Conservation (phyloP, 768 basidiomycete species). For the Amanita rubescens region DNA sequence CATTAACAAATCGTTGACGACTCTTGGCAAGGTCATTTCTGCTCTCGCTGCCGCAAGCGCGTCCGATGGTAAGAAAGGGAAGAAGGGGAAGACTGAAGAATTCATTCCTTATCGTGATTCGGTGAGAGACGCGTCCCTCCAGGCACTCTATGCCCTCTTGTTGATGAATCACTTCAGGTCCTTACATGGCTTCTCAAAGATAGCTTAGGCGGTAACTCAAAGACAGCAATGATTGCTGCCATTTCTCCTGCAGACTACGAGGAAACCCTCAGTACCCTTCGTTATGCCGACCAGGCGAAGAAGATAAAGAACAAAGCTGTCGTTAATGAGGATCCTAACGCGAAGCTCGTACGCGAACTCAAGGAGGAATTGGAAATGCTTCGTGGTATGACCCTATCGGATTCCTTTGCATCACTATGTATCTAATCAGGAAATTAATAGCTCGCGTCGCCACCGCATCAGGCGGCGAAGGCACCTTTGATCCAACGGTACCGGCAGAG, state of each 20-base stretch:
- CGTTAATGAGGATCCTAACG: conserved; percentile 99
- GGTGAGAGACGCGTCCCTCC: conserved; percentile 36
- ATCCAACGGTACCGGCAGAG: conserved; percentile 85
- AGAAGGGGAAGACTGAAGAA: conserved; percentile 85
- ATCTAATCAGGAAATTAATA: conserved; percentile 20
- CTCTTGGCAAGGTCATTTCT: conserved; percentile 96
- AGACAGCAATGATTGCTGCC: conserved; percentile 99
- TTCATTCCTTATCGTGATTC: conserved; percentile 98
- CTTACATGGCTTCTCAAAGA: conserved; percentile 98
- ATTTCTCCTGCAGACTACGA: conserved; percentile 99
- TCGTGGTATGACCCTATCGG: conserved; percentile 49
- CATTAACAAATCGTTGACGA: conserved; percentile 98
- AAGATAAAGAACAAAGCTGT: conserved; percentile 99
- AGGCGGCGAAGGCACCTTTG: conserved; percentile 67
- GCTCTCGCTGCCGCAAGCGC: conserved; percentile 71
- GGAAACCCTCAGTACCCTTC: conserved; percentile 91
- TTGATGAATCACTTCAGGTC: conserved; percentile 42
- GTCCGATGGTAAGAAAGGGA: conserved; percentile 69
- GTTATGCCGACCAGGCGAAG: conserved; percentile 98
- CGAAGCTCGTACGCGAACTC: conserved; percentile 96
- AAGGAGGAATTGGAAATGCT: conserved; percentile 97
- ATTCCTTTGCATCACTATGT: conserved; percentile 13
- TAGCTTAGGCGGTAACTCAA: conserved; percentile 93
- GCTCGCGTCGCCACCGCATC: conserved; percentile 65
- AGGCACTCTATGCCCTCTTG: background rate